Evolutionary conservation across 2,329 filamentous ascomycete species (phyloP).

Genomic region (Dactylellina leptospora): DNA sequence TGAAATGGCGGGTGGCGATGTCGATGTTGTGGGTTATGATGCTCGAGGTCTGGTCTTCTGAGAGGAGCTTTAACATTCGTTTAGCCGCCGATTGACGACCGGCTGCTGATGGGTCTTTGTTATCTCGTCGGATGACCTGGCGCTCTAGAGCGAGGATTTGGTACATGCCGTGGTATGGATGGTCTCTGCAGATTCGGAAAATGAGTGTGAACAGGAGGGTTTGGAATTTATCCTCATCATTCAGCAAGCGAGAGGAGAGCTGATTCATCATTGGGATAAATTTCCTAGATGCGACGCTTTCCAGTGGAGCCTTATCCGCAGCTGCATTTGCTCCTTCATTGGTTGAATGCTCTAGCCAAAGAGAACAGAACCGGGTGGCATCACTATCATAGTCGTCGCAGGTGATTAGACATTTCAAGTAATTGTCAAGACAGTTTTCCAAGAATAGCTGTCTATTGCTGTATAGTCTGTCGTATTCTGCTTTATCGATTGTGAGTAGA

Average conservation of each 20-base stretch:
- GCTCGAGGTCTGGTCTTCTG: conserved; percentile 16
- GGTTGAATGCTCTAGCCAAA: conserved; percentile 91
- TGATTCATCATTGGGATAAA: conserved; percentile 96
- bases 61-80: conserved; percentile 43
- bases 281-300: conserved; percentile 83
- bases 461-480: conserved; percentile 81
- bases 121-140: conserved; percentile 66
- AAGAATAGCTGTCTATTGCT: conserved; percentile 82
- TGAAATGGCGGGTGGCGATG: conserved; percentile 37
- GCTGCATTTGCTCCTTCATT: conserved; percentile 78
- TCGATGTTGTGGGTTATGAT: conserved; percentile 39
- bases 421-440: conserved; percentile 90
- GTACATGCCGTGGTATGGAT: conserved; percentile 97
- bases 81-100: conserved; percentile 77
- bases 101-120: conserved; percentile 77
- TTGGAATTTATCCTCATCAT: conserved; percentile 76
- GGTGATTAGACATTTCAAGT: conserved; percentile 81
- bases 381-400: conserved; percentile 91
- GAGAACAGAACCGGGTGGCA: conserved; percentile 85
- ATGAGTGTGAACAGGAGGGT: conserved; percentile 76
- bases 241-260: conserved; percentile 87
- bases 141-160: conserved; percentile 80
- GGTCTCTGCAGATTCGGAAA: conserved; percentile 84
- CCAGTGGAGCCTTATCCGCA: conserved; percentile 73
- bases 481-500: conserved; percentile 89